Evolutionary conservation across 1,139 yeast species (phyloP).

Genomic region (Suhomyces chickasaworum): DNA sequence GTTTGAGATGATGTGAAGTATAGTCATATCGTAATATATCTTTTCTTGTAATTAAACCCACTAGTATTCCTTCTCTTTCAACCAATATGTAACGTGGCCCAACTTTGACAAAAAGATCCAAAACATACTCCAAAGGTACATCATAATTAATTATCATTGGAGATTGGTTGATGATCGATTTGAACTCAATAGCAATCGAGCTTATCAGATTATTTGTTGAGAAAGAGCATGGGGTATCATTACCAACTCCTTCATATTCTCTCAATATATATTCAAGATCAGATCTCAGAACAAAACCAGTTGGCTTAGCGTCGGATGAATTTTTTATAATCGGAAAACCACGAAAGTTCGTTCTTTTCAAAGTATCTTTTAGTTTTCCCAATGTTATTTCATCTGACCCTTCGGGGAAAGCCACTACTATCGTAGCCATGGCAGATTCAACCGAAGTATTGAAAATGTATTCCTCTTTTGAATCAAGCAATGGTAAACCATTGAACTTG

Average conservation of each 20-base stretch:
- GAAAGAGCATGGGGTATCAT: constrained; percentile 25
- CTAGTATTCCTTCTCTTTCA: constrained; percentile 52
- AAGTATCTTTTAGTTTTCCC: constrained; percentile 37
- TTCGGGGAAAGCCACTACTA: constrained; percentile 52
- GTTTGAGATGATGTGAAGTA: constrained; percentile 30
- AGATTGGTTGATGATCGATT: constrained; percentile 52
- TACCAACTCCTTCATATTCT: constrained; percentile 19
- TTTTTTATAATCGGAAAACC: constrained; percentile 60
- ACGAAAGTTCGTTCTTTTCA: constrained; percentile 42
- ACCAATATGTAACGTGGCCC: constrained; percentile 81
- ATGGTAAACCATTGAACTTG: constrained; percentile 83
- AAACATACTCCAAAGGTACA: constrained; percentile 61
- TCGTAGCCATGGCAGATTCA: constrained; percentile 64
- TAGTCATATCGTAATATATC: constrained; percentile 62
- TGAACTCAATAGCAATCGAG: constrained; percentile 32
- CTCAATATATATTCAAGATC: constrained; percentile 33
- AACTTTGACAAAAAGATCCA: constrained; percentile 71
- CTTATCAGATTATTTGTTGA: constrained; percentile 10
- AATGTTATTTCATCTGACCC: constrained; percentile 36
- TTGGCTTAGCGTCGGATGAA: constrained; percentile 32
- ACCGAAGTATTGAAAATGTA: constrained; percentile 56
- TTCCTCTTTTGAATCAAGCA: constrained; percentile 74
- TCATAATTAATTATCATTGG: constrained; percentile 62
- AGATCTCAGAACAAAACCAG: constrained; percentile 40
- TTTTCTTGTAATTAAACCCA: constrained; percentile 67